Percentiles rank a stretch among this genome's conserved stretches.
Evolutionary conservation across 1,284 basidiomycete species (phyloP).

Genomic region (Schizophyllum amplum): DNA sequence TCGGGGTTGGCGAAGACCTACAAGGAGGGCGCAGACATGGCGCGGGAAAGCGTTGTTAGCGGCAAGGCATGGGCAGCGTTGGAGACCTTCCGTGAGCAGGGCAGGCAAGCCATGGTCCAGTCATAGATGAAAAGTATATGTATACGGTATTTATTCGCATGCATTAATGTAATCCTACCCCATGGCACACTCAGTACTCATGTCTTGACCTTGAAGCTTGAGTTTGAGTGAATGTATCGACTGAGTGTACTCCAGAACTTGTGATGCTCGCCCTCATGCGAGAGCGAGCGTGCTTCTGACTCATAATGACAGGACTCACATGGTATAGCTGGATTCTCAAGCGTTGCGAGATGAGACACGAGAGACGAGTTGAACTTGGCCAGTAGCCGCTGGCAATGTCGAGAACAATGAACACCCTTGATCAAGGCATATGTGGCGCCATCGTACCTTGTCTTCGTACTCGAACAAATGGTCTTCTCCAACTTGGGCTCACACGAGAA

Average conservation of each 20-base stretch:
- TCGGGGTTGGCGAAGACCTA: slow-evolving; percentile 66
- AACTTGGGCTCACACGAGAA: slow-evolving; percentile 59
- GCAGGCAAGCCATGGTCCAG: slow-evolving; percentile 16
- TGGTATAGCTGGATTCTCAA: too few relatives aligned
- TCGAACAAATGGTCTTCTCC: slow-evolving; percentile 55
- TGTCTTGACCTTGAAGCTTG: not conserved
- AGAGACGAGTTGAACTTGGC: not conserved
- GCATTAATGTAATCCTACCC: not conserved
- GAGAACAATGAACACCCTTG: too few relatives aligned
- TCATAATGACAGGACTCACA: too few relatives aligned
- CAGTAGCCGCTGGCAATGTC: not conserved
- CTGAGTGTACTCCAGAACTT: too few relatives aligned
- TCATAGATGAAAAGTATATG: not conserved
- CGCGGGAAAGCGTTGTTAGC: slow-evolving; percentile 63
- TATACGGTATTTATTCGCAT: not conserved
- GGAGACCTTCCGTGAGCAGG: slow-evolving; percentile 31
- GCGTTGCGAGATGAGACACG: too few relatives aligned
- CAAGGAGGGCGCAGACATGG: slow-evolving; percentile 66
- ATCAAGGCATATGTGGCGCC: not conserved
- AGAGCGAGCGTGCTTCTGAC: too few relatives aligned
- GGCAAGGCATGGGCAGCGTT: slow-evolving; percentile 76
- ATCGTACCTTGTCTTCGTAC: slow-evolving; percentile 18
- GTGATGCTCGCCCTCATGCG: too few relatives aligned
- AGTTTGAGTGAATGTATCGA: too few relatives aligned
- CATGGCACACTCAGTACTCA: not conserved